Percentiles rank a stretch among this genome's conserved stretches.
These are phyloP conservation scores for Stereocaulon alpinum DNA, from an alignment of 495 filamentous ascomycete species.

Conservation along the genomic window DNA sequence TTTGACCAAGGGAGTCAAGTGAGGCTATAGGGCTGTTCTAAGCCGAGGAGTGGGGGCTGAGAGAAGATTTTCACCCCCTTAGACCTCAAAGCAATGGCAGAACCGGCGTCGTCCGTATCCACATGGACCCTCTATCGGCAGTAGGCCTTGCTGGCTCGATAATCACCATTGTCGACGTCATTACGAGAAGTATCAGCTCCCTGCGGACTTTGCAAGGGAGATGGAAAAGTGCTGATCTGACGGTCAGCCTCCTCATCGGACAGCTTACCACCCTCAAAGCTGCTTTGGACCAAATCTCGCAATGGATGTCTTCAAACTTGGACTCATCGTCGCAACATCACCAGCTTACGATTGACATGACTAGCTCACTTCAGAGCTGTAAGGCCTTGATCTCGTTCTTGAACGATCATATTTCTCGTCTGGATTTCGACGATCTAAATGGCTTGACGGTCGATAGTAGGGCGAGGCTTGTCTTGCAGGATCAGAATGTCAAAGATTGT, in stretches of 20 bases:
- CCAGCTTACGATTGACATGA: constrained; percentile 8
- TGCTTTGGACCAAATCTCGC: constrained; percentile 12
- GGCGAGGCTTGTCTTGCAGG: not conserved
- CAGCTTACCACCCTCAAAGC: constrained; percentile 15
- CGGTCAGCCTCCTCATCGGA: constrained; percentile 11
- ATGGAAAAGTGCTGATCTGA: not conserved
- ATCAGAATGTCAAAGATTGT: constrained; percentile 1
- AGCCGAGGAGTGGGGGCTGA: too few species aligned
- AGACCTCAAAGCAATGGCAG: too few species aligned
- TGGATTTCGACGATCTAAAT: not conserved
- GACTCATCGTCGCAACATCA: not conserved
- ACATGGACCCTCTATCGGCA: constrained; percentile 6
- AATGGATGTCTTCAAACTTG: not conserved
- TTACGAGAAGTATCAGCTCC: constrained; percentile 7
- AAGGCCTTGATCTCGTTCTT: not conserved
- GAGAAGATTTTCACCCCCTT: too few species aligned
- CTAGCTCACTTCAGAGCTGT: constrained; percentile 9
- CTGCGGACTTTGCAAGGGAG: not conserved
- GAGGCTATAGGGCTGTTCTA: too few species aligned
- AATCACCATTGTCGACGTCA: constrained; percentile 3
- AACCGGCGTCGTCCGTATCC: too few species aligned
- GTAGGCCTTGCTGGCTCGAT: constrained; percentile 4
- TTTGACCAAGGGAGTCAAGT: too few species aligned
- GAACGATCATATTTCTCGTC: constrained; percentile 1
- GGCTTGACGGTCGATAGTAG: constrained; percentile 2